These are phyloP conservation scores for Lophiotrema nucula DNA, from an alignment of 495 filamentous ascomycete species.

Conservation along the genomic window DNA sequence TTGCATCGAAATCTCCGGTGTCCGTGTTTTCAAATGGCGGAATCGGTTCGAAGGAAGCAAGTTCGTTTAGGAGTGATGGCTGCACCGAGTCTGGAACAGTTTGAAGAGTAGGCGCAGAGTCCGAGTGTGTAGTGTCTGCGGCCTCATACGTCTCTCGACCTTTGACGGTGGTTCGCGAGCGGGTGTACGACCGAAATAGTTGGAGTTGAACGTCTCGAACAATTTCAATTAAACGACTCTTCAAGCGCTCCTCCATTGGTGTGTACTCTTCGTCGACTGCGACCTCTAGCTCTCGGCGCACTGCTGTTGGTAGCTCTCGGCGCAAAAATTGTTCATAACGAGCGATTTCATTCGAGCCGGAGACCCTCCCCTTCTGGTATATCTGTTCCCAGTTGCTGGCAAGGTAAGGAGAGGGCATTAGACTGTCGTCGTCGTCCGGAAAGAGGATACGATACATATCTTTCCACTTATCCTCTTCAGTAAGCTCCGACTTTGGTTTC, in stretches of 20 bases:
- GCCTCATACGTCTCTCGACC: too few species aligned
- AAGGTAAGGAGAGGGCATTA: slow-evolving; percentile 13
- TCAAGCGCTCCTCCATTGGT: slow-evolving; percentile 16
- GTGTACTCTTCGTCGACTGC: slow-evolving; percentile 8
- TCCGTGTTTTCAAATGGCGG: not conserved
- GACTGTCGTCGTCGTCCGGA: slow-evolving; percentile 5
- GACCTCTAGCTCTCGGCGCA: slow-evolving; percentile 11
- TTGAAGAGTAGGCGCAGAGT: not conserved
- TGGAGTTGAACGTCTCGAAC: slow-evolving; percentile 14
- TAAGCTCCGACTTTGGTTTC: not conserved
- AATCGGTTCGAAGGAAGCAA: not conserved
- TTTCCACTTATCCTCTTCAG: slow-evolving; percentile 19
- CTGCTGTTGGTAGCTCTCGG: slow-evolving; percentile 11
- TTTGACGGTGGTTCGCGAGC: not conserved
- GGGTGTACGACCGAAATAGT: slow-evolving; percentile 11
- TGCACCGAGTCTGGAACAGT: not conserved
- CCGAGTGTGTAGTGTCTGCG: not conserved
- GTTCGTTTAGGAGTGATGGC: not conserved
- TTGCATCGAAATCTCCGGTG: slow-evolving; percentile 2
- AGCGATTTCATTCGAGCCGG: slow-evolving; percentile 6
- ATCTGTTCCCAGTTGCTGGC: slow-evolving; percentile 1
- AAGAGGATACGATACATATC: slow-evolving; percentile 20
- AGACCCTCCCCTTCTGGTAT: not conserved
- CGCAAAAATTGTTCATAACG: slow-evolving; percentile 17
- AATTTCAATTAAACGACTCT: slow-evolving; percentile 16